Base-by-base conservation (phyloP, 2,329 filamentous ascomycete species). In the Teratosphaeria zuluensis region DNA sequence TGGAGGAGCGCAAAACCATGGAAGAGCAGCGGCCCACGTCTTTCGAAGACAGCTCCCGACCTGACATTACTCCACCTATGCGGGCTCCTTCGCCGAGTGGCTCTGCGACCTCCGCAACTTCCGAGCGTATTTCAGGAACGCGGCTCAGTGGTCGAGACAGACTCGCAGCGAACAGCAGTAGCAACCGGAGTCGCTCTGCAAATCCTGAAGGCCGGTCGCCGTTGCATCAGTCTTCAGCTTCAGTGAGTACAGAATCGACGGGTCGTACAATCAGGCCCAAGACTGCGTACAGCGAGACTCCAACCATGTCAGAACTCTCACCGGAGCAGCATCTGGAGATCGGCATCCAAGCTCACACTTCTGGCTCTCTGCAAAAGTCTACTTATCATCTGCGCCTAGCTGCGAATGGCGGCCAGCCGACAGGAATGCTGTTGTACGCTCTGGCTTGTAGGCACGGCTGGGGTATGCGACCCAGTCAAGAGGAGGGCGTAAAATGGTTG, bases 371-470 rank as follows among this genome's bases (percentile, higher is more conserved):
- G 32, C 91, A 92, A 63, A 92, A 97, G 73, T 97, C 92, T 0
- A 97, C 94, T 0, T 99, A 97, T 70, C 94, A 99, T 71, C 81
- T 99, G 52, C 88, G 94, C 35, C 83, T 95, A 60, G 94, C 94
- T 3, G 92, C 94, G 0, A 85, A 86, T 66, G 86, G 89, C 58
- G 89, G 90, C 53, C 84, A 95, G 59, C 89, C 94, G 0, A 96
- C 92, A 0, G 94, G 88, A 24, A 99, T 99, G 94, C 83, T 99
- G 12, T 80, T 97, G 33, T 99, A 96, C 73, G 94, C 92, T 4
- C 81, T 99, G 38, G 94, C 94, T 11, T 97, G 92, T 70, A 84
- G 94, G 55, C 94, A 99, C 70, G 94, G 94, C 54, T 99, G 94
- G 94, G 94, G 94, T 19, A 96, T 97, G 90, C 86, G 92, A 9